phyloP scores from a whole-genome alignment of 257 asterid species.

The Solanum bulbocastanum region DNA sequence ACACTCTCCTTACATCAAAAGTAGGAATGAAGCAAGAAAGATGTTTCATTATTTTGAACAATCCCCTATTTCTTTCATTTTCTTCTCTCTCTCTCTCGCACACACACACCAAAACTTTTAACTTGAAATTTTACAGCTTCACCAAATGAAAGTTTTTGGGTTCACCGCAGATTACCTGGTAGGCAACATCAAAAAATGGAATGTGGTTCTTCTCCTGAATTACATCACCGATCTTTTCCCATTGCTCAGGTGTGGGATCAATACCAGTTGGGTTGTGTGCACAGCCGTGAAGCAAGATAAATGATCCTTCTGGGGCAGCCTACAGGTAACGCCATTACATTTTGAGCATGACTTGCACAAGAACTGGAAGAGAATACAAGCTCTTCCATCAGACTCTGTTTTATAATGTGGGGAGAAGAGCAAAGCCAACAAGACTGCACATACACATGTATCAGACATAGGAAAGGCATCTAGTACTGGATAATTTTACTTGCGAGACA shows the following conservation, averaged over 20 bases:
- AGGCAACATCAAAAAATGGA: conserved; percentile 98
- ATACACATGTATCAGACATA: neutral
- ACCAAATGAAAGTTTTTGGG: neutral
- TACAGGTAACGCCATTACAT: conserved; percentile 13
- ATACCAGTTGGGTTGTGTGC: conserved; percentile 99
- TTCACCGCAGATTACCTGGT: conserved; percentile 52
- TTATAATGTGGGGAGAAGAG: neutral
- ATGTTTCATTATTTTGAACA: neutral
- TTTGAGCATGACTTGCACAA: neutral
- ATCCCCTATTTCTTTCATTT: neutral
- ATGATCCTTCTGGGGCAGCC: conserved; percentile 95
- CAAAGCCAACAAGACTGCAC: neutral
- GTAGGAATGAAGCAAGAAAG: neutral
- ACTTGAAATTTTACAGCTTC: neutral
- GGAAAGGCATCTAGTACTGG: neutral
- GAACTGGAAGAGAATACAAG: neutral
- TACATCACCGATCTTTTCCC: conserved; percentile 82
- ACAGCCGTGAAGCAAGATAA: conserved; percentile 90
- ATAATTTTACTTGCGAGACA: neutral
- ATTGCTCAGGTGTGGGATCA: conserved; percentile 87
- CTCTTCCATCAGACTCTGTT: neutral
- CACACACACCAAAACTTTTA: neutral
- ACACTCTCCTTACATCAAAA: neutral
- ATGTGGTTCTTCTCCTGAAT: conserved; percentile 86
- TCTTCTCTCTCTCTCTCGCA: neutral